Evolutionary conservation across 768 basidiomycete genomes (phyloP).

Genomic region (Kwoniella newhampshirensis): DNA sequence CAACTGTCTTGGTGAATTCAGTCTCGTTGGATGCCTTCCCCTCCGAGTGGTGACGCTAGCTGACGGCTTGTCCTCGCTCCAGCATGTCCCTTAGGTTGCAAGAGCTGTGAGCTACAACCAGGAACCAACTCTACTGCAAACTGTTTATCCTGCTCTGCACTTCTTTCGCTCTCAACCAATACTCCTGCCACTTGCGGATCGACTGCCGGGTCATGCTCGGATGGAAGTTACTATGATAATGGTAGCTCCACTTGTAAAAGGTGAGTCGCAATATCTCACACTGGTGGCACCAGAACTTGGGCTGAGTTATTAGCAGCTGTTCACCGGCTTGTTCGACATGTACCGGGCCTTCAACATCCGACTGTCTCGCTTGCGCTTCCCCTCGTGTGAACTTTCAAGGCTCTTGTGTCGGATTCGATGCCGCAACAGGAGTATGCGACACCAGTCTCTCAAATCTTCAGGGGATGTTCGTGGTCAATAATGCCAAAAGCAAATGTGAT

Average conservation of each 20-base stretch:
- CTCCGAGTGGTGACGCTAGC: too few species aligned
- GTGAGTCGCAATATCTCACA: too few species aligned
- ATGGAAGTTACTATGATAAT: constrained; percentile 42
- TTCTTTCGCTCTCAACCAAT: constrained; percentile 20
- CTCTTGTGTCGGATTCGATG: constrained; percentile 43
- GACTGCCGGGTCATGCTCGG: constrained; percentile 23
- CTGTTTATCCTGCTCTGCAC: constrained; percentile 28
- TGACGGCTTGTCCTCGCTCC: background rate
- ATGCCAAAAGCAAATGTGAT: constrained; percentile 41
- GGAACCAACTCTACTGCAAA: constrained; percentile 23
- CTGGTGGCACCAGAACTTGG: too few species aligned
- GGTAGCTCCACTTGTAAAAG: constrained; percentile 25
- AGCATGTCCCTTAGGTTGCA: constrained; percentile 50
- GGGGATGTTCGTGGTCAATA: constrained; percentile 45
- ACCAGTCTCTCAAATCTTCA: constrained; percentile 28
- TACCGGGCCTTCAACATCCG: constrained; percentile 38
- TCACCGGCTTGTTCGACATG: constrained; percentile 51
- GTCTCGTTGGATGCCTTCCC: background rate
- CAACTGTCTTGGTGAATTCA: constrained; percentile 39
- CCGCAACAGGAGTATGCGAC: constrained; percentile 43
- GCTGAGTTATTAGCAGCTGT: constrained; percentile 31
- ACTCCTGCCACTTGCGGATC: constrained; percentile 32
- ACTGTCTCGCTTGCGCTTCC: constrained; percentile 46
- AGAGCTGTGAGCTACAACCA: constrained; percentile 28
- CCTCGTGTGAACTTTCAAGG: constrained; percentile 46